Base-by-base conservation (phyloP, 495 filamentous ascomycete genomes). In the Podospora anserina region DNA sequence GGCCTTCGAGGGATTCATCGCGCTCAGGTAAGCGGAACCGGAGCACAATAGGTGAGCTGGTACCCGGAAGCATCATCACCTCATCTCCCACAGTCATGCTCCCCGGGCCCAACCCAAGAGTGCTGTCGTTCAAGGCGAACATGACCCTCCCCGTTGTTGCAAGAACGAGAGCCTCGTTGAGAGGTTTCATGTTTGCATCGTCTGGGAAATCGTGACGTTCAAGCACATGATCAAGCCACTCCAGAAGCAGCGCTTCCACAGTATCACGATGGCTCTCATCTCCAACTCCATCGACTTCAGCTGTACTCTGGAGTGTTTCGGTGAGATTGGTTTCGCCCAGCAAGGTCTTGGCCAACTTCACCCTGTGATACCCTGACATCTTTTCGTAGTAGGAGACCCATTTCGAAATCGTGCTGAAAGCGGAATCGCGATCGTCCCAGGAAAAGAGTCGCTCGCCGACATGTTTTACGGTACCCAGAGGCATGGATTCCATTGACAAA, bases 41-140 rank as follows among this genome's bases (percentile, higher is more conserved):
- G 19, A 66, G 18, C n/a, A 66, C 27, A 28, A 66, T 61, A 23
- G 27, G 65, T 3, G 19, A 58, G 5, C 54, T 59, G 13, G 49
- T 53, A 16, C 65, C 65, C 15, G 65, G 65, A 32, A 32, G 30
- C 30, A 32, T 32, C 55, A 66, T 59, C 55, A 66, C 55, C 20
- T 39, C 16, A 26, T 66, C 65, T 13, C n/a, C 54, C 26, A 39
- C 27, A 23, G 26, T 27, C 65, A 60, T 66, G 55, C 65, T 66
- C 6, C 54, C 65, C 3, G 65, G 65, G 11, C 65, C 65, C 18
- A 66, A 32, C 15, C 65, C 65, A 27, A 60, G 44, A 9, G 15
- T 57, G n/a, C 56, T 18, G 27, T 66, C 65, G 3, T 4, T 2
- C 15, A 55, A 16, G 5, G 16, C 11, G 19, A 66, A 66, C 54